Evolutionary conservation across 2,329 filamentous ascomycete genomes (phyloP), one percentile per base, ranked within the genome.

Genomic region (Microdochium nivale): DNA sequence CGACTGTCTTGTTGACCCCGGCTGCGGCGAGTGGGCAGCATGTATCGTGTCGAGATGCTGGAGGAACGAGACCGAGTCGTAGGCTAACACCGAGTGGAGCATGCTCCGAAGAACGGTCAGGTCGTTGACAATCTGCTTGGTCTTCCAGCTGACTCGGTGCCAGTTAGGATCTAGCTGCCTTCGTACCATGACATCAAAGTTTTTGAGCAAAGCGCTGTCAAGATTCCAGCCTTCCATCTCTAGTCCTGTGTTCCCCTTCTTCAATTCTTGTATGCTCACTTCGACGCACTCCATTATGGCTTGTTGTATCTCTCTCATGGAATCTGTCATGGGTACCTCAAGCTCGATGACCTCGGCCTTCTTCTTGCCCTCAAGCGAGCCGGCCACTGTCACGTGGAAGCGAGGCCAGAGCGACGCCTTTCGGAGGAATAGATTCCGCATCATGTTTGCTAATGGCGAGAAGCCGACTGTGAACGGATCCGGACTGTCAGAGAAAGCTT

Each of bases 151-250:
- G 49, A 96, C 88, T 51, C 94, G 83, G 71, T 99, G 94, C 94
- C 94, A 99, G 53, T 97, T 91, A 3, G 92, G 91, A 63, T 97
- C 91, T 19, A 99, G 74, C 67, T 99, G 94, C 53, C 91, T 81
- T 55, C 92, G 81, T 49, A 99, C 84, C 51, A 91, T 86, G 54
- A 88, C 76, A 65, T 97, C 94, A 66, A 99, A 99, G 61, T 90
- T 95, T 63, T 87, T 88, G 58, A 96, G 87, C 54, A 97, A 71
- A 33, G 92, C 92, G 63, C 88, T 96, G 67, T 97, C 92, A 19
- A 96, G 76, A 49, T 90, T 96, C 92, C 92, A 97, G 62, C 96
- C 91, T 54, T 95, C 91, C 83, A 97, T 91, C 59, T 97, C 92
- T 7, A 99, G 74, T 2, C 90, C 91, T 1, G 84, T 80, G 62